A percentile compares a stretch with the other conserved stretches of the same genome.
Conservation (phyloP, 768 basidiomycete species). For the Suillus fuscotomentosus region DNA sequence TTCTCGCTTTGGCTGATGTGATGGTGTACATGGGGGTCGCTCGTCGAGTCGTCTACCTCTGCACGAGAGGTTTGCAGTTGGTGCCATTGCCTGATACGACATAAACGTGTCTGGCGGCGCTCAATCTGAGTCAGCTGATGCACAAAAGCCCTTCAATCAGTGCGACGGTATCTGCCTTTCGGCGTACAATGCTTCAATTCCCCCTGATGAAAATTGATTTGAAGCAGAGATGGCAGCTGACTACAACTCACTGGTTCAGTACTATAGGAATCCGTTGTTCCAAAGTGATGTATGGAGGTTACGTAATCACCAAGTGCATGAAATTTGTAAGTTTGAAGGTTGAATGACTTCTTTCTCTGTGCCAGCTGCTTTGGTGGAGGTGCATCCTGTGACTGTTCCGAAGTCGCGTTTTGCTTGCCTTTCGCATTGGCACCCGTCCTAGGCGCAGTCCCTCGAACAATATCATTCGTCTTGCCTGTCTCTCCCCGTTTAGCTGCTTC, state of each 20-base stretch:
- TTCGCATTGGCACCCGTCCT: background rate
- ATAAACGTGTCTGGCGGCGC: no score
- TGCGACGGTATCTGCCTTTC: background rate
- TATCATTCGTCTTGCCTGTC: no score
- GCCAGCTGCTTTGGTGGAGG: slow-evolving; percentile 31
- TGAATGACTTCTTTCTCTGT: slow-evolving; percentile 30
- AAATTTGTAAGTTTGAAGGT: slow-evolving; percentile 20
- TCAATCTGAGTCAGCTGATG: no score
- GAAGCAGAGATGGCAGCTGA: no score
- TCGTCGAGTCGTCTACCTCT: no score
- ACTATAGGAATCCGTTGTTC: slow-evolving; percentile 4
- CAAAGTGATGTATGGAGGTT: slow-evolving; percentile 18
- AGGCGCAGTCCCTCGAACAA: no score
- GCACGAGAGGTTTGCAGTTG: no score
- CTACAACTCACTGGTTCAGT: background rate
- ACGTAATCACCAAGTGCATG: slow-evolving; percentile 34
- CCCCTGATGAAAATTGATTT: background rate
- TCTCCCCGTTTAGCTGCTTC: no score
- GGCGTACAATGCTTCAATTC: slow-evolving; percentile 4
- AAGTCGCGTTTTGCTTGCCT: background rate
- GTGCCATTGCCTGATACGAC: no score
- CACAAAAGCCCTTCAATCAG: no score
- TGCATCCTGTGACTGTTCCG: background rate
- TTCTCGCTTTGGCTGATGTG: no score
- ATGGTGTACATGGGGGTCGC: no score